Evolutionary conservation across 306 rosid genomes (phyloP).

Genomic region (Gillenia trifoliata): DNA sequence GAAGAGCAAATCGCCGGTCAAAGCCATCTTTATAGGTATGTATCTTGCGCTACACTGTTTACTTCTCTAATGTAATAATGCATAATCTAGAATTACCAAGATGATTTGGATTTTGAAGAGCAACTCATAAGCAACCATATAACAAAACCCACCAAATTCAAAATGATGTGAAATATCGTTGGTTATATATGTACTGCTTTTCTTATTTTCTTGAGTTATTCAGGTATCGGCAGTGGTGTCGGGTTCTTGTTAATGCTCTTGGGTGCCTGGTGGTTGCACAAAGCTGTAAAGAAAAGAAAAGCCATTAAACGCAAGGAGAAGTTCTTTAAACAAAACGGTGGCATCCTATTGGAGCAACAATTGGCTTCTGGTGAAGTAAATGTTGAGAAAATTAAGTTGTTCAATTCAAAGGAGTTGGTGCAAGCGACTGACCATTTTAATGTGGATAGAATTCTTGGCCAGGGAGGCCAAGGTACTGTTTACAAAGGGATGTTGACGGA

Average conservation of each 20-base stretch:
- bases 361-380: not conserved
- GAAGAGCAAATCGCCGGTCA: not conserved
- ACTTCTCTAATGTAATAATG: not conserved
- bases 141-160: not conserved
- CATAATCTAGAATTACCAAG: not conserved
- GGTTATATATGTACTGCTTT: not conserved
- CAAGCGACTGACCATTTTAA: not conserved
- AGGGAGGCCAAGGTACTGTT: conserved; percentile 16
- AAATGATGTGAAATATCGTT: not conserved
- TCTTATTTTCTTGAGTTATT: not conserved
- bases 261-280: not conserved
- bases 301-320: not conserved
- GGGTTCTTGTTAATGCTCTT: not conserved
- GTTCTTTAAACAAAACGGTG: conserved; percentile 2
- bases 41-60: not conserved
- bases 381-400: conserved; percentile 1
- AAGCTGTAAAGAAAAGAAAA: not conserved
- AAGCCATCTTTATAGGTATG: conserved; percentile 11
- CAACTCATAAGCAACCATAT: not conserved
- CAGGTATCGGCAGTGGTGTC: not conserved
- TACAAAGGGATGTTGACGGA: conserved; percentile 7
- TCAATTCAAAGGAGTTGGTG: not conserved
- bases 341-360: not conserved
- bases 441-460: conserved; percentile 7
- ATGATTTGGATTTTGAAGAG: not conserved